Conservation (phyloP, 345 rosid genomes). For the Rubroshorea leprosula region DNA sequence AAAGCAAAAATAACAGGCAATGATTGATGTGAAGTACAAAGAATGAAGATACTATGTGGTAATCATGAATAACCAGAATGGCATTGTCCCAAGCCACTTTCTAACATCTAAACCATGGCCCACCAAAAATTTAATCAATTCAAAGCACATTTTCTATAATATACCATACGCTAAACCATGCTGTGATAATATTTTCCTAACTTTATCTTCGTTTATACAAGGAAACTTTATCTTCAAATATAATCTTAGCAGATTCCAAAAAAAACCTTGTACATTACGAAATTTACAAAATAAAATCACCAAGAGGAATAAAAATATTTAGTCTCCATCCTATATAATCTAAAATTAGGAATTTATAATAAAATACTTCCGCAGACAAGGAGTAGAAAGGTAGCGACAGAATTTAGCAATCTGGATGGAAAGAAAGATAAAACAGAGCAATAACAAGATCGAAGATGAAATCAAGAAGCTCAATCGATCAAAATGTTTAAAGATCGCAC, state of each 20-base stretch:
- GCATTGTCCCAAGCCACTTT: constrained; percentile 26
- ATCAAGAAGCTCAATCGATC: neutral
- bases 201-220: too few species aligned
- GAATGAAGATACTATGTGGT: constrained; percentile 23
- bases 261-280: neutral
- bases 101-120: constrained; percentile 26
- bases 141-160: constrained; percentile 8
- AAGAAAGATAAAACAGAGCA: neutral
- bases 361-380: neutral
- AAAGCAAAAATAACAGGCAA: constrained; percentile 17
- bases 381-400: too few species aligned
- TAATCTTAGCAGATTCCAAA: neutral
- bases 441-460: neutral
- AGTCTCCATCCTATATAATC: too few species aligned
- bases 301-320: too few species aligned
- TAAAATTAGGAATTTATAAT: too few species aligned
- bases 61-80: constrained; percentile 27
- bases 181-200: too few species aligned
- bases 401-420: too few species aligned
- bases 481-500: neutral
- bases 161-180: too few species aligned
- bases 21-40: constrained; percentile 32
- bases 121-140: constrained; percentile 20
- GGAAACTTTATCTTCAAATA: too few species aligned
- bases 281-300: neutral